These are phyloP conservation scores for Fusarium sp. DNA, from an alignment of 2,329 filamentous ascomycete genomes.

Conservation along the genomic window DNA sequence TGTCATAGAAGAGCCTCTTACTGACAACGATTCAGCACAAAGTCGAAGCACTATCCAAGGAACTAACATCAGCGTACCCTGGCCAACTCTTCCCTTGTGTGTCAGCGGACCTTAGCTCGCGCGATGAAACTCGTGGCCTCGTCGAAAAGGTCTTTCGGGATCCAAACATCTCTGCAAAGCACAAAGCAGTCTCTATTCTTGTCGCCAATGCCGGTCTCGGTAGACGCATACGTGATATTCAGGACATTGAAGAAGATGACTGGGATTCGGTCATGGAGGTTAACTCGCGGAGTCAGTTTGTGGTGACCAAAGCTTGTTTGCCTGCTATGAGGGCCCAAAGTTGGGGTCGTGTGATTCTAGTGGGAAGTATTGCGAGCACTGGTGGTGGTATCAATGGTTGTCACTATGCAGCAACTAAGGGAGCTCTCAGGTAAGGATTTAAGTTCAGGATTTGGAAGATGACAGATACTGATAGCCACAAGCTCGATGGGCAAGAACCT, in stretches of 20 bases:
- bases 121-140: conserved; percentile 17
- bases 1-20: fast-evolving
- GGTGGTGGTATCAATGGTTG: conserved; percentile 51
- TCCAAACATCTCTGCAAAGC: conserved; percentile 4
- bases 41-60: conserved; percentile 13
- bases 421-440: conserved; percentile 39
- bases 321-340: conserved; percentile 46
- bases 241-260: conserved; percentile 50
- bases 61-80: neutral
- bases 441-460: fast-evolving
- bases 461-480: neutral
- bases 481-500: conserved; percentile 52
- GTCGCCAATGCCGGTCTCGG: conserved; percentile 50
- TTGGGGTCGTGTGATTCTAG: conserved; percentile 49
- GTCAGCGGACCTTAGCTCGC: conserved; percentile 20
- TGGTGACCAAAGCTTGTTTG: conserved; percentile 48
- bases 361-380: conserved; percentile 49
- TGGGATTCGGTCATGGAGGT: conserved; percentile 52
- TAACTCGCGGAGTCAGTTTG: conserved; percentile 50
- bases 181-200: conserved; percentile 44
- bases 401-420: conserved; percentile 51
- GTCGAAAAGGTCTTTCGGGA: conserved; percentile 7
- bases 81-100: conserved; percentile 19
- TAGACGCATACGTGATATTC: conserved; percentile 48
- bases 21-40: conserved; percentile 1